These are phyloP conservation scores for Aspergillus wentii DNA, from an alignment of 495 filamentous ascomycete genomes.

Conservation along the genomic window DNA sequence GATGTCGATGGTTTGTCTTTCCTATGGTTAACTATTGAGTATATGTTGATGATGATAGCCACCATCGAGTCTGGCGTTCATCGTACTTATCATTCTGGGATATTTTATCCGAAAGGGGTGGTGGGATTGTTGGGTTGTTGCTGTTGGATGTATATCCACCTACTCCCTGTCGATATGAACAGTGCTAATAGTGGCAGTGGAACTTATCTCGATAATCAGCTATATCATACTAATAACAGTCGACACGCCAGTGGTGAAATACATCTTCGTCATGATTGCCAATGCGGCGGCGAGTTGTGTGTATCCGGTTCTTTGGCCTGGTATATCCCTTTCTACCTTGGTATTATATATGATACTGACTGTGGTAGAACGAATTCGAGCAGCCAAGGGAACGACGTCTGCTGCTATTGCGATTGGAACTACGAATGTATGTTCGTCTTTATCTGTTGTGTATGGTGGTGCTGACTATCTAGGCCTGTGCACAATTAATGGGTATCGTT, in stretches of 20 bases:
- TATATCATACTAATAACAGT: conserved; percentile 42
- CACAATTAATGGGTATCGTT: too few species aligned
- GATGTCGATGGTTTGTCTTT: conserved; percentile 41
- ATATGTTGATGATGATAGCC: too few species aligned
- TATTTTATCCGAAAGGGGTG: conserved; percentile 29
- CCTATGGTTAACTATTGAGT: too few species aligned
- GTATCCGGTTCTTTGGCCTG: conserved; percentile 44
- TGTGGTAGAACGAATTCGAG: conserved; percentile 41
- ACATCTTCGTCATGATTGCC: conserved; percentile 34
- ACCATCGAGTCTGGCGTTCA: too few species aligned
- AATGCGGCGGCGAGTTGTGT: conserved; percentile 32
- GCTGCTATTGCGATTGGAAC: conserved; percentile 37
- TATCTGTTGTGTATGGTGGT: conserved; percentile 34
- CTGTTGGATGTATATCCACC: conserved; percentile 26
- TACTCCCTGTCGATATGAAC: not conserved
- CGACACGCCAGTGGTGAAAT: conserved; percentile 30
- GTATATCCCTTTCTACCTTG: too few species aligned
- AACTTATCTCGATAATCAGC: conserved; percentile 35
- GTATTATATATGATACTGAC: too few species aligned
- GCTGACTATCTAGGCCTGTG: too few species aligned
- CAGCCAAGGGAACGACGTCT: conserved; percentile 31
- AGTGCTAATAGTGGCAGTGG: too few species aligned
- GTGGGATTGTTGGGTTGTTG: conserved; percentile 35
- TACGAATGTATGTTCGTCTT: conserved; percentile 38
- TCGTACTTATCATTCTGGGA: conserved; percentile 33